phyloP scores from a whole-genome alignment of 2,329 filamentous ascomycete genomes.

The Cladosporium sp. region DNA sequence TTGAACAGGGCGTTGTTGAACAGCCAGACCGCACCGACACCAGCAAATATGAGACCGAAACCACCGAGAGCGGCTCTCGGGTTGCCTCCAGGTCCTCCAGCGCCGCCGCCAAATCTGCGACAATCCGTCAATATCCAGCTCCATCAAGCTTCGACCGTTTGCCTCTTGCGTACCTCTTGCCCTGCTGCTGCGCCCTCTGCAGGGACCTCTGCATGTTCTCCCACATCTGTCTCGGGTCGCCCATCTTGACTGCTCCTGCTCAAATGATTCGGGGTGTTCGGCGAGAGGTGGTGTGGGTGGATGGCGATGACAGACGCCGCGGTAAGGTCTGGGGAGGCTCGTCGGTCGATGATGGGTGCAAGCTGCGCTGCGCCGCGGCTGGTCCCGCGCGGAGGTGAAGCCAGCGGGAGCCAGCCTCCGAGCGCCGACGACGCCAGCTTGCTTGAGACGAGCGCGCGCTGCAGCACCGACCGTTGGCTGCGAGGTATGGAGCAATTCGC shows the following conservation, averaged over 20 bases:
- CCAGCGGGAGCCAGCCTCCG: not conserved
- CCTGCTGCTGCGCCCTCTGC: constrained; percentile 42
- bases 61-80: constrained; percentile 51
- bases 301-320: constrained; percentile 5
- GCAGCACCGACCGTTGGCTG: not conserved
- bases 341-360: not conserved
- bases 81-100: constrained; percentile 39
- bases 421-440: not conserved
- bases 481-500: constrained; percentile 29
- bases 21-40: constrained; percentile 45
- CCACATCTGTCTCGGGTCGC: constrained; percentile 61
- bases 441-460: constrained; percentile 18
- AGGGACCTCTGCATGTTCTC: constrained; percentile 58
- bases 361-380: constrained; percentile 6
- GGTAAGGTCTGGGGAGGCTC: too few relatives aligned
- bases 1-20: constrained; percentile 63
- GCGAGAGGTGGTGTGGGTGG: not conserved
- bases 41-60: constrained; percentile 48
- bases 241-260: constrained; percentile 21
- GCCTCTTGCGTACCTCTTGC: constrained; percentile 29
- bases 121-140: constrained; percentile 13
- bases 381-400: not conserved
- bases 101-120: constrained; percentile 42
- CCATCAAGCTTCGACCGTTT: constrained; percentile 12
- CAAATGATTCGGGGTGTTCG: not conserved